Conservation (phyloP, 2,329 filamentous ascomycete species). For the Penicillium vulpinum region DNA sequence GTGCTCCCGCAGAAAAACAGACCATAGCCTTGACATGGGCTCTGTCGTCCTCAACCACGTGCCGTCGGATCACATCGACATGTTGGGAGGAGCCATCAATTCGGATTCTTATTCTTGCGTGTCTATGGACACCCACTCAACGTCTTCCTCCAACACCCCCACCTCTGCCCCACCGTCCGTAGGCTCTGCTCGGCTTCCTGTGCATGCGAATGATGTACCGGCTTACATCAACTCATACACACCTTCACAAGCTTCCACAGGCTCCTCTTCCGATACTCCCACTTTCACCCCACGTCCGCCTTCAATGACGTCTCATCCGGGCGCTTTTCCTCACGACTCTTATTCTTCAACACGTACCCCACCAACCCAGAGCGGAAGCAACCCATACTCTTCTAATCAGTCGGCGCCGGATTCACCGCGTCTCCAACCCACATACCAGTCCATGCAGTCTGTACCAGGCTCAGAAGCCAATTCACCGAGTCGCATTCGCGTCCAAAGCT, state of each 20-base stretch:
- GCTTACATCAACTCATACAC: constrained; percentile 34
- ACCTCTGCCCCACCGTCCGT: constrained; percentile 41
- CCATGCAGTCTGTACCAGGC: constrained; percentile 44
- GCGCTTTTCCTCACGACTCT: constrained; percentile 24
- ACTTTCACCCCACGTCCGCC: constrained; percentile 26
- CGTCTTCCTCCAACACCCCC: constrained; percentile 32
- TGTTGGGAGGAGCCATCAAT: constrained; percentile 54
- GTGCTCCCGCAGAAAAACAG: constrained; percentile 2
- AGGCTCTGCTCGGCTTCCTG: constrained; percentile 33
- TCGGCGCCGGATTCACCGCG: constrained; percentile 49
- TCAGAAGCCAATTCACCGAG: constrained; percentile 52
- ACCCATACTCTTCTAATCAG: constrained; percentile 30
- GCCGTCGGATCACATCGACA: constrained; percentile 69
- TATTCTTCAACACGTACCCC: constrained; percentile 22
- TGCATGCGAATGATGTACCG: constrained; percentile 35
- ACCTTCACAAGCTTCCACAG: constrained; percentile 22
- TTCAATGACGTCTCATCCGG: constrained; percentile 55
- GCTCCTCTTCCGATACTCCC: constrained; percentile 25
- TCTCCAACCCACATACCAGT: constrained; percentile 47
- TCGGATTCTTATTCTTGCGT: constrained; percentile 39
- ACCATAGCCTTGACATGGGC: constrained; percentile 55
- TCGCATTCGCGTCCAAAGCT: constrained; percentile 77
- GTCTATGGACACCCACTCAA: constrained; percentile 10
- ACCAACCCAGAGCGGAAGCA: constrained; percentile 20
- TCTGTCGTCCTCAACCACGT: constrained; percentile 66